A percentile compares a stretch with the other conserved stretches of the same genome.
phyloP scores from a whole-genome alignment of 768 basidiomycete species.

The Rhodotorula graminis region DNA sequence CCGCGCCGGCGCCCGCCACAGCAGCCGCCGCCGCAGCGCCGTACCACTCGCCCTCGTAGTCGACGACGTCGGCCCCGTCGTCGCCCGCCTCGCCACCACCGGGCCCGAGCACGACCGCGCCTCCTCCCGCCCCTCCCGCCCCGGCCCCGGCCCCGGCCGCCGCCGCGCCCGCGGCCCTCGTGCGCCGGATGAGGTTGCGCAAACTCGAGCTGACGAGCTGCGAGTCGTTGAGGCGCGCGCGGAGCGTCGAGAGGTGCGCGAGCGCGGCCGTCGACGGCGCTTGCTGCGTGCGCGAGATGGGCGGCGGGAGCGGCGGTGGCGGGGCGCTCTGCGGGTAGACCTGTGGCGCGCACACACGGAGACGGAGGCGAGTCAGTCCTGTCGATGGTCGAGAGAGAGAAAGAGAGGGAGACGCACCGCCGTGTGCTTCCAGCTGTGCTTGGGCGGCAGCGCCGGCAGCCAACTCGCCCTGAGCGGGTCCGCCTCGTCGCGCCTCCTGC shows the following conservation, averaged over 20 bases:
- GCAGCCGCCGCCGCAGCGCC: neutral
- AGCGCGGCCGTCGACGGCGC: constrained; percentile 23
- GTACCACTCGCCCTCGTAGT: constrained; percentile 36
- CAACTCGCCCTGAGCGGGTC: constrained; percentile 19
- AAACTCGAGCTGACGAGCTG: constrained; percentile 32
- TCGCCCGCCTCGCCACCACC: neutral
- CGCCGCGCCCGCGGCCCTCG: neutral
- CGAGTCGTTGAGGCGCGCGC: constrained; percentile 32
- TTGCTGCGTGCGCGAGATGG: constrained; percentile 22
- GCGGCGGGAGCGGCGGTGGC: constrained; percentile 27
- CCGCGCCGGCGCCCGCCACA: too few relatives aligned
- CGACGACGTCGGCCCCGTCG: constrained; percentile 25
- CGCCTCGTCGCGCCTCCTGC: neutral
- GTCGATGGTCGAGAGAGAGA: neutral
- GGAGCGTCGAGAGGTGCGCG: constrained; percentile 33
- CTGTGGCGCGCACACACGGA: neutral
- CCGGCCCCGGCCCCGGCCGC: neutral
- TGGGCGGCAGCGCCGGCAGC: constrained; percentile 25
- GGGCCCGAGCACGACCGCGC: neutral
- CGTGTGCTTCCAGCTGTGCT: constrained; percentile 36
- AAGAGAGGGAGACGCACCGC: constrained; percentile 10
- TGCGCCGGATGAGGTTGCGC: constrained; percentile 34
- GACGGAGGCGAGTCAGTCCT: too few relatives aligned
- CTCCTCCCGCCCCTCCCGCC: neutral
- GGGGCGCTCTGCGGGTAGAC: constrained; percentile 33